A percentile compares a stretch with the other conserved stretches of the same genome.
These are phyloP conservation scores for Rhododendron griersonianum DNA, from an alignment of 148 eudicot genomes.

Conservation along the genomic window DNA sequence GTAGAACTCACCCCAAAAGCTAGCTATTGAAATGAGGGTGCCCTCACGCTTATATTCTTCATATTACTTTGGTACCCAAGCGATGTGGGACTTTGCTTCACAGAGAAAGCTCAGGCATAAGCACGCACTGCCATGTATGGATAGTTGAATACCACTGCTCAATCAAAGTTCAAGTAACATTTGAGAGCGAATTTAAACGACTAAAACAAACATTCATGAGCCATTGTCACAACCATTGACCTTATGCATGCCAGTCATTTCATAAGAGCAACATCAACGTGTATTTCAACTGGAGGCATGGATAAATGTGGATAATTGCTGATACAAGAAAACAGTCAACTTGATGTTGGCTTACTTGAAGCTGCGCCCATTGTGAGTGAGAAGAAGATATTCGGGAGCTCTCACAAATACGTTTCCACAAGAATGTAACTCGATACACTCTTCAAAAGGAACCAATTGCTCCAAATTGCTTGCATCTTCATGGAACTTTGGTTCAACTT, in stretches of 20 bases:
- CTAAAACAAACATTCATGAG: neutral
- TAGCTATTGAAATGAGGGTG: no score
- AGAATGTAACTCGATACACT: slow-evolving; percentile 74
- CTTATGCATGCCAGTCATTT: neutral
- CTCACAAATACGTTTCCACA: slow-evolving; percentile 58
- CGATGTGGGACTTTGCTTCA: no score
- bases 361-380: slow-evolving; percentile 89
- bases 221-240: neutral
- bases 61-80: no score
- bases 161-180: neutral
- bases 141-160: neutral
- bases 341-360: slow-evolving; percentile 71
- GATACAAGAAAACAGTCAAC: slow-evolving; percentile 5
- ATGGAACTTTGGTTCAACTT: slow-evolving; percentile 84
- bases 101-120: neutral
- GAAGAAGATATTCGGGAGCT: slow-evolving; percentile 87
- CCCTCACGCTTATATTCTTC: no score
- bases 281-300: neutral
- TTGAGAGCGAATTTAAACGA: neutral
- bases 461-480: slow-evolving; percentile 90
- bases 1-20: no score
- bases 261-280: neutral
- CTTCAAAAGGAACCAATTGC: slow-evolving; percentile 91
- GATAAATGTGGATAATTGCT: neutral
- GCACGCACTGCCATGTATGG: neutral